Conservation (phyloP, 164 flowering plant genomes). For the Aristolochia contorta region DNA sequence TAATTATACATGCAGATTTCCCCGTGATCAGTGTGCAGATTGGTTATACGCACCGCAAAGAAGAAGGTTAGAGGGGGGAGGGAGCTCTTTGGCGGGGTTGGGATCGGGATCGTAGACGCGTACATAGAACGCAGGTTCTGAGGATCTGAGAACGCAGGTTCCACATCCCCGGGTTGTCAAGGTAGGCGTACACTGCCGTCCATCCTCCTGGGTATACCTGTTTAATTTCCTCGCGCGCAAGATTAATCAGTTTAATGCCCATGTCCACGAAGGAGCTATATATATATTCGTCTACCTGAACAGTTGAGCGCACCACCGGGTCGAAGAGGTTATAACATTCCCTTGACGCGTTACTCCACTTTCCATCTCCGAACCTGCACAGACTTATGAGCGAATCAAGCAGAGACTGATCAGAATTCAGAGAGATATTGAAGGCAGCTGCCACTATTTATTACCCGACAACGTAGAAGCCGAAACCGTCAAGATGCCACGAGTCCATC, state of each 20-base stretch:
- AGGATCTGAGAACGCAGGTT: slow-evolving; percentile 40
- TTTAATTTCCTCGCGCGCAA: neutral
- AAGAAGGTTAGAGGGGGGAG: slow-evolving; percentile 40
- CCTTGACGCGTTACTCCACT: slow-evolving; percentile 26
- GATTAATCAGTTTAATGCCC: too few relatives aligned
- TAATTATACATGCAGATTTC: too few relatives aligned
- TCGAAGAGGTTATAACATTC: slow-evolving; percentile 37
- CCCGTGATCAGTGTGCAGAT: too few relatives aligned
- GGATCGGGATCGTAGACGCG: slow-evolving; percentile 36
- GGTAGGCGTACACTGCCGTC: slow-evolving; percentile 39
- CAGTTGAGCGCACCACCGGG: slow-evolving; percentile 48
- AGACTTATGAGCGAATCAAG: too few relatives aligned
- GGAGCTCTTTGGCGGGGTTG: slow-evolving; percentile 36
- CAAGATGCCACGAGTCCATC: slow-evolving; percentile 67
- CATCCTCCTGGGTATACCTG: slow-evolving; percentile 47
- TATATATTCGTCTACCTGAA: slow-evolving; percentile 28
- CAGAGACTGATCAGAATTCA: too few relatives aligned
- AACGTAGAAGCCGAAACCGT: slow-evolving; percentile 58
- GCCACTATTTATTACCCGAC: slow-evolving; percentile 56
- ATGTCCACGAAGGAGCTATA: too few relatives aligned
- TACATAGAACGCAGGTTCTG: slow-evolving; percentile 36
- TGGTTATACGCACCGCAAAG: slow-evolving; percentile 24
- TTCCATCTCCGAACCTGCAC: slow-evolving; percentile 38
- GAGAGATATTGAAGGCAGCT: too few relatives aligned
- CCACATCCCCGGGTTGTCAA: slow-evolving; percentile 65